Base-by-base conservation (phyloP, 129 eudicot genomes). In the Artemisia argyi region DNA sequence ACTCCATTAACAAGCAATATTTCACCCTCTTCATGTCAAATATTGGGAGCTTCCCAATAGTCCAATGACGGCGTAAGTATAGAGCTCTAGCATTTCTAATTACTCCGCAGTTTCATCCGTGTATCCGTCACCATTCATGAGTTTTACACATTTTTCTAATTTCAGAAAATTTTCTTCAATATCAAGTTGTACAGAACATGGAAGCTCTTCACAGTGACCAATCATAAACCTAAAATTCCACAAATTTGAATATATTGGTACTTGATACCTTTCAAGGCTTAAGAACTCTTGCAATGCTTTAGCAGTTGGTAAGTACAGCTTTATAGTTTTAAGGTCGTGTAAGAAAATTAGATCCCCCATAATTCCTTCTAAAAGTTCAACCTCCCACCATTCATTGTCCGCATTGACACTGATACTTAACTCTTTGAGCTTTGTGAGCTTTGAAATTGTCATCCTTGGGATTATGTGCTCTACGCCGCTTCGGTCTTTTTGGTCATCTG, bases 1-100 rank as follows among this genome's bases (percentile, higher is more conserved):
- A 83, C 49, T 83, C 87, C 73, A 80, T 74, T 22, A 83, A 17
- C 66, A 83, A 64, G 57, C 87, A 79, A 24, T 65, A 53, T 53
- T 79, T 71, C 48, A 83, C 66, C 26, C 18, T 48, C 49, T 44
- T 52, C 26, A 72, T 26, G 17, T 70, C 71, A 42, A 76, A 83
- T n/a, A 58, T 50, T 0, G 84, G 72, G 11, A 83, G 79, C 42
- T 59, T 62, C 42, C 46, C 28, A 22, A 76, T 49, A 53, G 69
- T 76, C 79, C 83, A 76, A 49, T 76, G 82, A 24, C 83, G 76
- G 35, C 79, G 79, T 12, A 83, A 17, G 71, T 64, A 83, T 61
- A 83, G 80, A 54, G 84, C 72, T 12, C 53, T 54, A 26, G 82
- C 76, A 49, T 76, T 67, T 61, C 61, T 75, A 60, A 83, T 48